Base-by-base conservation (phyloP, 2,329 filamentous ascomycete genomes). In the Bimuria novae-zelandiae region DNA sequence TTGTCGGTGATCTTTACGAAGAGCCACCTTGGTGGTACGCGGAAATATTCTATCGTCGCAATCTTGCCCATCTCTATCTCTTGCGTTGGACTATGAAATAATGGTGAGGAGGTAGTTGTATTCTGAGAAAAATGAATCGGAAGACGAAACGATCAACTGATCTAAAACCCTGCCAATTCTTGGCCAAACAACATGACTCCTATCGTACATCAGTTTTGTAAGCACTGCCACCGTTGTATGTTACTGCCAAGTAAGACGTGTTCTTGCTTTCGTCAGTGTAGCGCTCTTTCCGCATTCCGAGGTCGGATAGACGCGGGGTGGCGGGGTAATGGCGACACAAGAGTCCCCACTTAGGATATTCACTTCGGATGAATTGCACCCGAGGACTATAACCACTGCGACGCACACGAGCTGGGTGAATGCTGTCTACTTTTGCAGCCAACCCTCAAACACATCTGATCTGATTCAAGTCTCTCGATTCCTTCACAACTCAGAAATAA, bases 1-100 rank as follows among this genome's bases (percentile, higher is more conserved):
- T 85, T 83, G 65, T 91, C 88, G 1, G 82, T 85, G 57, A 92
- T 82, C 70, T 91, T 92, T 60, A 91, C 88, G 59, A 91, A 90
- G 1, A 92, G 78, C 88, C 88, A 92, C 35, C 89, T 79, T 12
- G 89, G 89, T 40, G 86, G 85, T 7, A 91, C 84, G 16, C 88
- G 82, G 68, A 90, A 91, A 67, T 90, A 89, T 62, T 90, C 87
- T 37, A 91, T 85, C 22, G 67, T 79, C 55, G 80, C 78, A 64
- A 89, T 89, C 58, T 83, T 85, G 1, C 79, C 80, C 85, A 88
- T 88, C 25, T 47, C 4, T n/a, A n/a, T n/a, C n/a, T n/a, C n/a
- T n/a, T n/a, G n/a, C n/a, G n/a, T n/a, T n/a, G n/a, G n/a, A n/a
- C 25, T 5, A 27, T 27, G 25, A 27, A 27, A 27, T 5, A 27